These are phyloP conservation scores for Trichomonascaceae sp. DNA, from an alignment of 1,139 yeast genomes.

Conservation along the genomic window DNA sequence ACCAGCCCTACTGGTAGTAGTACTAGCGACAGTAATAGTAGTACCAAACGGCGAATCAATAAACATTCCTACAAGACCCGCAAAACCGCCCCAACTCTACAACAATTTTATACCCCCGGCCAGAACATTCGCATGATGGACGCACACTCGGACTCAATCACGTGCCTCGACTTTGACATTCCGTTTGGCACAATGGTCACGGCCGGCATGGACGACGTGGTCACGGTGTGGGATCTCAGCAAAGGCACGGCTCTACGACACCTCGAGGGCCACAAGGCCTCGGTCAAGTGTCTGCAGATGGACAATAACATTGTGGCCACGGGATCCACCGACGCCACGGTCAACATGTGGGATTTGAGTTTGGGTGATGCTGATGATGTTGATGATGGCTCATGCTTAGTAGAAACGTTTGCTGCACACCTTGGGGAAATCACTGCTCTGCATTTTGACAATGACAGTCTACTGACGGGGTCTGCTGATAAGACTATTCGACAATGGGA, in stretches of 20 bases:
- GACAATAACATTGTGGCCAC: constrained; percentile 41
- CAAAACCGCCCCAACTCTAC: constrained; percentile 45
- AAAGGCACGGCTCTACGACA: constrained; percentile 28
- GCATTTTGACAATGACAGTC: constrained; percentile 35
- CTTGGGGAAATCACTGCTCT: constrained; percentile 51
- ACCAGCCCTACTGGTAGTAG: background rate
- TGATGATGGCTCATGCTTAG: constrained; percentile 20
- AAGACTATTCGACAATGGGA: constrained; percentile 52
- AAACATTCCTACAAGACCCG: constrained; percentile 19
- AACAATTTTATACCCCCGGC: constrained; percentile 49
- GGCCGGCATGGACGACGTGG: constrained; percentile 69
- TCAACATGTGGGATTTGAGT: constrained; percentile 46
- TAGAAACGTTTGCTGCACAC: constrained; percentile 46
- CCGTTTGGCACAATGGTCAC: constrained; percentile 67
- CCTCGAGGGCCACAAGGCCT: constrained; percentile 30
- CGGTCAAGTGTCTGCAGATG: constrained; percentile 46
- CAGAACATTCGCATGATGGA: constrained; percentile 36
- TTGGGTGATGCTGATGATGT: constrained; percentile 9
- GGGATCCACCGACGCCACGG: constrained; percentile 50
- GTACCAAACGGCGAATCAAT: constrained; percentile 2
- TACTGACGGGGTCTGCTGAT: constrained; percentile 48
- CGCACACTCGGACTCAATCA: constrained; percentile 42
- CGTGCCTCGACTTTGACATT: constrained; percentile 48
- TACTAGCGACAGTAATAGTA: constrained; percentile 1
- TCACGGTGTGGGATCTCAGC: constrained; percentile 72